Base-by-base conservation (phyloP, 352 stramenopile species). In the Thraustochytrium sp. region DNA sequence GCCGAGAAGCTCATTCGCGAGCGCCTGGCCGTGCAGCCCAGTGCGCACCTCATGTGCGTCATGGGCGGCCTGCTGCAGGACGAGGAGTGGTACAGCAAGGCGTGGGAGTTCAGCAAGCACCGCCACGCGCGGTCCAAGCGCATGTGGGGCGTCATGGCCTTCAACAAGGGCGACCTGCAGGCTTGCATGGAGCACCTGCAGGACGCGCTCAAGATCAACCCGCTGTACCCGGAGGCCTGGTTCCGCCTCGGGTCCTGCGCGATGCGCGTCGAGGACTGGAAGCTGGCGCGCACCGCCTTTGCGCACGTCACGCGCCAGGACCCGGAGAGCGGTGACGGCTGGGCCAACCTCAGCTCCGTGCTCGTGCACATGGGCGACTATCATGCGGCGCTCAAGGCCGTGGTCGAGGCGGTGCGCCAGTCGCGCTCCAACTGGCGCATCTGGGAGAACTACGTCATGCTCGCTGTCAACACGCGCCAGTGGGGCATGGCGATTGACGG, bases 341-440 rank as follows among this genome's bases (percentile, higher is more conserved):
- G 93, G 94, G 94, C 94, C 48, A 98, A 98, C 88, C 89, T 98
- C 31, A 94, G 94, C 55, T 96, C 94, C 54, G 92, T 98, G 54
- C 93, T 98, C 85, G 89, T 98, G 84, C 89, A 88, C 53, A 90
- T 92, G 53, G 87, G 90, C 29, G 88, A 92, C 37, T 96, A 91
- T 72, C 82, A 86, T 9, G 89, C 93, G 83, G 93, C 92, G 11
- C 92, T 94, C 48, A 89, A 90, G 2, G 92, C 95, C 59, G 88
- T 96, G 48, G 85, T 91, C 77, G 90, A 96, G 53, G 92, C 90
- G 48, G 88, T 96, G 42, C 96, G 96, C 87, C 91, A 96, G 68
- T 94, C 94, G 86, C 91, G 91, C 37, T 85, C 91, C 76, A 95
- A 95, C 90, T 97, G 92, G 92, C 90, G 94, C 61, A 96, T 97